Conservation (phyloP, 805 yeast genomes). For the Helenozyma rhizophorensis region DNA sequence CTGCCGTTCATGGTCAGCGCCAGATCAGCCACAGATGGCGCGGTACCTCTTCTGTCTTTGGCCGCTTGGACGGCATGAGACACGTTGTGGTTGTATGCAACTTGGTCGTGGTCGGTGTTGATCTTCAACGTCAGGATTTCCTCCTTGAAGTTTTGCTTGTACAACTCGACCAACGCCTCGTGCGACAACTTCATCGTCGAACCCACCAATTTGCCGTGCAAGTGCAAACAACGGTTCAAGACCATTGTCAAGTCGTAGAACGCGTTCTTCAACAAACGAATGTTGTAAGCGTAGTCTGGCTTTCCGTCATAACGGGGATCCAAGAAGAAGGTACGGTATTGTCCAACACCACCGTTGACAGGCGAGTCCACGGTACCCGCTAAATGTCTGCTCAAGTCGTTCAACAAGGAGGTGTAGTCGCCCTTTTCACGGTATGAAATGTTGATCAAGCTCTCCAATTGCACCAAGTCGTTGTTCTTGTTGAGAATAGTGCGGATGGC, state of each 20-base stretch:
- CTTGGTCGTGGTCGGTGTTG: conserved; percentile 28
- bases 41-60: conserved; percentile 3
- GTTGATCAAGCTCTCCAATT: conserved; percentile 57
- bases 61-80: conserved; percentile 11
- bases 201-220: conserved; percentile 66
- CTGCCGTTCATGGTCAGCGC: conserved; percentile 1
- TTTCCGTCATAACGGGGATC: conserved; percentile 32
- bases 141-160: conserved; percentile 58
- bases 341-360: conserved; percentile 88
- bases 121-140: conserved; percentile 51
- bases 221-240: conserved; percentile 57
- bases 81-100: conserved; percentile 22
- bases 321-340: conserved; percentile 65
- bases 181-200: conserved; percentile 57
- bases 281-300: conserved; percentile 25
- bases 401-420: conserved; percentile 46
- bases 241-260: conserved; percentile 68
- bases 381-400: conserved; percentile 63
- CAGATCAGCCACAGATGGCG: conserved; percentile 1
- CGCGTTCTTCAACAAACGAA: conserved; percentile 41
- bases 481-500: conserved; percentile 64
- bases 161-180: conserved; percentile 58
- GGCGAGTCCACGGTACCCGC: conserved; percentile 91
- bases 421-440: conserved; percentile 50
- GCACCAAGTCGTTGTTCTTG: conserved; percentile 70